These are phyloP conservation scores for Trametes gibbosa DNA, from an alignment of 768 basidiomycete species.

Conservation along the genomic window DNA sequence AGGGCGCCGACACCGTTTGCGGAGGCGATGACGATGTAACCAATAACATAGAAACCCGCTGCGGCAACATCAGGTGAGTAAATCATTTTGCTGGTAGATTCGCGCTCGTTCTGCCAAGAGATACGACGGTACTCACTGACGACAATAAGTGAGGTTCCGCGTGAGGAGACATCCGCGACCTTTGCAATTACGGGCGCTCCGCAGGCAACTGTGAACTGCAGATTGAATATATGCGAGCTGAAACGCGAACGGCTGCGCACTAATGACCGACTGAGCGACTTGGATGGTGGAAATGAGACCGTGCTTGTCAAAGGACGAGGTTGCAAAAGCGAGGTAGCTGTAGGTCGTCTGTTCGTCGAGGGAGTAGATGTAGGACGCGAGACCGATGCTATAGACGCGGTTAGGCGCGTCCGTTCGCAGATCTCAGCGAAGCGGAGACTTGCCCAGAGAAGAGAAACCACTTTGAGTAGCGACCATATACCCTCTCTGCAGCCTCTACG, in stretches of 20 bases:
- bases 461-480: slow-evolving; percentile 52
- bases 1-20: slow-evolving; percentile 27
- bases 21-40: slow-evolving; percentile 35
- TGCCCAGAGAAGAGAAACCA: slow-evolving; percentile 64
- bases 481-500: slow-evolving; percentile 50
- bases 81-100: too few species aligned
- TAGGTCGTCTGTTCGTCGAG: slow-evolving; percentile 69
- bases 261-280: slow-evolving; percentile 26
- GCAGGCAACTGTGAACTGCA: slow-evolving; percentile 8
- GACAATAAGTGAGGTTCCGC: slow-evolving; percentile 43
- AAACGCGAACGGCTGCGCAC: slow-evolving; percentile 43
- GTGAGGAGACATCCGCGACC: slow-evolving; percentile 46
- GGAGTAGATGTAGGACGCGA: slow-evolving; percentile 73
- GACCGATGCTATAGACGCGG: slow-evolving; percentile 36
- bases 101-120: too few species aligned
- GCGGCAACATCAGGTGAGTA: slow-evolving; percentile 10
- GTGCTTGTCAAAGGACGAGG: slow-evolving; percentile 20
- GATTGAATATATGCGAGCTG: neutral
- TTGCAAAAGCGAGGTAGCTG: slow-evolving; percentile 39
- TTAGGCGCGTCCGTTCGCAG: neutral
- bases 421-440: neutral
- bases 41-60: slow-evolving; percentile 41
- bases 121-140: slow-evolving; percentile 45
- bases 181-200: slow-evolving; percentile 51
- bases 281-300: slow-evolving; percentile 21